Evolutionary conservation across 2,329 filamentous ascomycete genomes (phyloP).

Genomic region (Paecilomyces variotii): DNA sequence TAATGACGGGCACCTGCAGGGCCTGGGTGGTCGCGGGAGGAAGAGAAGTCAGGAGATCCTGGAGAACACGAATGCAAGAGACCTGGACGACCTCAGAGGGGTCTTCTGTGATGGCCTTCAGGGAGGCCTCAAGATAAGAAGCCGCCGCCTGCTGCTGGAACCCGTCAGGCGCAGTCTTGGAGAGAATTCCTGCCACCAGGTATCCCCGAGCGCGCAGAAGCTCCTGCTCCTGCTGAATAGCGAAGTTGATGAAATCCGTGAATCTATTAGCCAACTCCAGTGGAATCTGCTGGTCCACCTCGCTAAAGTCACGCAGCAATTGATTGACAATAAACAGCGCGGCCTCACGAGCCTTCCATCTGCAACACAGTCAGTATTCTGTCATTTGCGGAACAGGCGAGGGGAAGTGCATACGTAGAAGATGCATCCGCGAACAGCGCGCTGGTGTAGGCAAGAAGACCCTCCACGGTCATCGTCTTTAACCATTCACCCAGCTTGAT

Average conservation of each 20-base stretch:
- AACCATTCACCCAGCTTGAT: constrained; percentile 93
- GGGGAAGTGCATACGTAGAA: constrained; percentile 22
- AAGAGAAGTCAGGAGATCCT: constrained; percentile 55
- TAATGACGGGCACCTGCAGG: constrained; percentile 55
- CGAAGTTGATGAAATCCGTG: constrained; percentile 70
- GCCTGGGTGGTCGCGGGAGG: constrained; percentile 43
- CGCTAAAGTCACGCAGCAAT: constrained; percentile 72
- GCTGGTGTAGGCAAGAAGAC: constrained; percentile 68
- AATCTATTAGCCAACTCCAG: constrained; percentile 64
- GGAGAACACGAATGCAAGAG: constrained; percentile 78
- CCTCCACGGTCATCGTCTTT: constrained; percentile 64
- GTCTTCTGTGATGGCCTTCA: constrained; percentile 68
- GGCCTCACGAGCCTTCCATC: constrained; percentile 67
- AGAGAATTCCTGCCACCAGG: constrained; percentile 72
- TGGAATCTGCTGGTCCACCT: constrained; percentile 64
- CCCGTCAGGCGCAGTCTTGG: constrained; percentile 55
- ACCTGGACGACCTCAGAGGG: constrained; percentile 84
- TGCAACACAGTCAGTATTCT: constrained; percentile 18
- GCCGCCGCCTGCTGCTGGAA: constrained; percentile 36
- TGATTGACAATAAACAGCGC: constrained; percentile 79
- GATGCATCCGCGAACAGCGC: constrained; percentile 54
- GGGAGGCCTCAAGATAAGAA: constrained; percentile 47
- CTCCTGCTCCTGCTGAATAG: constrained; percentile 61
- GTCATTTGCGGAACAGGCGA: background rate
- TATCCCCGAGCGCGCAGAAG: constrained; percentile 82